Conservation (phyloP, 805 yeast genomes). For the Sugiyamaella qingdaonensis region DNA sequence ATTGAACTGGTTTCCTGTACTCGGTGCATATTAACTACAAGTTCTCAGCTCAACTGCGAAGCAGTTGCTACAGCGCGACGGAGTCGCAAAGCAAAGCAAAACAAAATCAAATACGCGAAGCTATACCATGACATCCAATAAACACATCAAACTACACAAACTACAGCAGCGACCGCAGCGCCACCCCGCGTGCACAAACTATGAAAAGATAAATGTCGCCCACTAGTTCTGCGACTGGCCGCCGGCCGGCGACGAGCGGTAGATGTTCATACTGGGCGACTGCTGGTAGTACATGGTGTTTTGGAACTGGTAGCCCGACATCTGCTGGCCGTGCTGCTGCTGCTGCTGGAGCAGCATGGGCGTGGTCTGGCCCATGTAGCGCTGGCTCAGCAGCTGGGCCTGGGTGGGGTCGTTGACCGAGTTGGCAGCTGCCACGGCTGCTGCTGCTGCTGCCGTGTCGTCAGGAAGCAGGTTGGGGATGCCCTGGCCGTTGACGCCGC, state of each 20-base stretch:
- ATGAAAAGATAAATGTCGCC: too few species aligned
- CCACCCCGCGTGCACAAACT: too few species aligned
- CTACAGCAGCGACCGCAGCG: not conserved
- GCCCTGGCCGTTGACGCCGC: slow-evolving; percentile 5
- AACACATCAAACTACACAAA: not conserved
- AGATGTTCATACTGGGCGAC: slow-evolving; percentile 1
- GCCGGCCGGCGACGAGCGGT: slow-evolving; percentile 6
- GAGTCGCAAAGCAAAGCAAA: too few species aligned
- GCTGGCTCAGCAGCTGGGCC: slow-evolving; percentile 7
- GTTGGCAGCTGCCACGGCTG: slow-evolving; percentile 8
- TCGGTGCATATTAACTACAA: too few species aligned
- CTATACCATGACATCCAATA: too few species aligned
- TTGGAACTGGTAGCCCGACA: slow-evolving; percentile 5
- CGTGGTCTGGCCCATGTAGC: slow-evolving; percentile 3
- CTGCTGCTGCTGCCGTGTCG: slow-evolving; percentile 6
- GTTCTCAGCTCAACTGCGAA: too few species aligned
- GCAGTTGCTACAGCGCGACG: too few species aligned
- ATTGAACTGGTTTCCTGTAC: too few species aligned
- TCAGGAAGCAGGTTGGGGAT: not conserved
- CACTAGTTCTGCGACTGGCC: slow-evolving; percentile 7
- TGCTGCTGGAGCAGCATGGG: not conserved
- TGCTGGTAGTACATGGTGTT: slow-evolving; percentile 9
- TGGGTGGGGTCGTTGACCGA: not conserved
- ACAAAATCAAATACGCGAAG: too few species aligned
- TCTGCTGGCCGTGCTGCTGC: slow-evolving; percentile 8